Base-by-base conservation (phyloP, 495 filamentous ascomycete species). In the Halenospora varia region DNA sequence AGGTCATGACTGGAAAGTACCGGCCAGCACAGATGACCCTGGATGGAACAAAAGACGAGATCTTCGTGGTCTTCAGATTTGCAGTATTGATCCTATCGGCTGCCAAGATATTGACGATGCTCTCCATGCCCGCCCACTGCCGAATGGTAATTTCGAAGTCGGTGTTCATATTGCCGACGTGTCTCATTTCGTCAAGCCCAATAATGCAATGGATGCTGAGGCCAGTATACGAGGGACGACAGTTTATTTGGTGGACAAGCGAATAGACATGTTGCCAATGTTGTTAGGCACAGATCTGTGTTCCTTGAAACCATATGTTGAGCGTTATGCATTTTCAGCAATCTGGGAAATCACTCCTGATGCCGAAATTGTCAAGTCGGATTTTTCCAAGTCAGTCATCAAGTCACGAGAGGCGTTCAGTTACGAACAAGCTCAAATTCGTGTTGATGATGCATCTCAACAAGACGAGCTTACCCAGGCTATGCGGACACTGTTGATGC, bases 161-260 rank as follows among this genome's bases (percentile, higher is more conserved):
- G 94, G 94, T 53, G 94, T 98, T n/a, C 95, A 98, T 68, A 98
- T 98, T 68, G 94, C 94, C 44, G 94, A 98, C 66, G 94, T 98
- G 18, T 96, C 95, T 15, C 90, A 98, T 68, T 97, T 97, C 62
- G 95, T 98, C 68, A 95, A 92, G 72, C 92, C 95, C 24, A 90
- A 90, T 68, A 97, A 94, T 68, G 84, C 94, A 41, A 98, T 98
- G 95, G 95, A 98, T 68, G 80, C 81, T 20, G 94, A 98, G 73
- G 94, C 94, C 1, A 92, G 89, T 66, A 81, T 92, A 57, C 86
- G 94, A 67, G 94, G 93, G 58, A 97, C 94, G 2, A 97, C 95
- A 0, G 94, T 98, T 25, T 98, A 98, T 65, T 78, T 98, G 22
- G 95, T 98, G 1, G 94, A 98, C 72, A 98, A 97, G 75, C 92